Evolutionary conservation across 2,329 filamentous ascomycete genomes (phyloP).

Genomic region (Aureobasidium pullulans): DNA sequence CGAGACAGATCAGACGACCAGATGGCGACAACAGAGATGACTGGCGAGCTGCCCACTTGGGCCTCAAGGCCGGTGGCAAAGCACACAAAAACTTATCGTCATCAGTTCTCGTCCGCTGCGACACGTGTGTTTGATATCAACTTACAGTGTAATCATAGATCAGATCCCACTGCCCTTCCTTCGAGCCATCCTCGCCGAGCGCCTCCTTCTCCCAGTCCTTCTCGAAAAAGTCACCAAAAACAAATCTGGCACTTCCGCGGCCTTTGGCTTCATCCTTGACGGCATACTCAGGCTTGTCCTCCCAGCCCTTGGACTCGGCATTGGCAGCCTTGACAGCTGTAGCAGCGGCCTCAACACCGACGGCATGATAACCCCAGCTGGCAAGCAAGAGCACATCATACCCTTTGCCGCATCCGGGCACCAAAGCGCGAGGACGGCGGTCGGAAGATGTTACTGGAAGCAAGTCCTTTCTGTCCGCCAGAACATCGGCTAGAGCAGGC

Average conservation of each 20-base stretch:
- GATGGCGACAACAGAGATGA: constrained; percentile 45
- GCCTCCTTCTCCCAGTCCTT: constrained; percentile 47
- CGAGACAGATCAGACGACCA: constrained; percentile 57
- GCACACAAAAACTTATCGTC: constrained; percentile 52
- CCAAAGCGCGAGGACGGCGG: constrained; percentile 52
- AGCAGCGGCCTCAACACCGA: constrained; percentile 62
- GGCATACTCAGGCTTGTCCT: constrained; percentile 35
- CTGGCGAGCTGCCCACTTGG: constrained; percentile 51
- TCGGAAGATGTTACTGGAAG: constrained; percentile 18
- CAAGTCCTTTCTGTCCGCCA: constrained; percentile 26
- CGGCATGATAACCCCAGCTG: constrained; percentile 68
- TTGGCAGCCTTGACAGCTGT: constrained; percentile 42
- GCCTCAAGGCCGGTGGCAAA: constrained; percentile 47
- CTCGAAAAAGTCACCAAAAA: constrained; percentile 61
- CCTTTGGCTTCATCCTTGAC: constrained; percentile 34
- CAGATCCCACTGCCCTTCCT: constrained; percentile 49
- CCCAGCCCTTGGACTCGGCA: constrained; percentile 33
- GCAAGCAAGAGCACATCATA: constrained; percentile 73
- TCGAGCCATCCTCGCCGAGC: constrained; percentile 24
- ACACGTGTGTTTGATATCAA: background rate
- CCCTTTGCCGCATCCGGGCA: constrained; percentile 75
- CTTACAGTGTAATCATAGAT: constrained; percentile 58
- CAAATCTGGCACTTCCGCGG: constrained; percentile 48
- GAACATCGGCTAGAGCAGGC: constrained; percentile 50
- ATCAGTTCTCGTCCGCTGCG: background rate